Conservation (phyloP, 257 asterid genomes). For the Knoxia roxburghii region DNA sequence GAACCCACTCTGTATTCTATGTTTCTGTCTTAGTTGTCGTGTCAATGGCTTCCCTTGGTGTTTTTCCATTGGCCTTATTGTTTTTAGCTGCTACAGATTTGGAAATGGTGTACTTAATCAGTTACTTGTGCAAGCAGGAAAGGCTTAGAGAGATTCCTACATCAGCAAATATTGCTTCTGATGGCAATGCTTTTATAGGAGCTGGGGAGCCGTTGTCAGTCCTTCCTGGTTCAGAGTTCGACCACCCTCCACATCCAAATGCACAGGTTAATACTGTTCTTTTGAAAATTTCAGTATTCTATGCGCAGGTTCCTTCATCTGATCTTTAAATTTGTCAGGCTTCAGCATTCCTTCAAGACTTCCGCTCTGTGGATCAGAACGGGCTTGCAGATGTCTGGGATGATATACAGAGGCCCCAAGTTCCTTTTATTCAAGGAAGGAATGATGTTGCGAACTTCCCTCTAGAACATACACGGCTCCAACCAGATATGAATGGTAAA, state of each 20-base stretch:
- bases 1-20: neutral
- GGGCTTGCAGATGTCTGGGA: slow-evolving; percentile 90
- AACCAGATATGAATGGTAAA: slow-evolving; percentile 68
- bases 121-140: slow-evolving; percentile 47
- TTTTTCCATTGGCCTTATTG: neutral
- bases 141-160: slow-evolving; percentile 90
- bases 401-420: slow-evolving; percentile 77
- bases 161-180: slow-evolving; percentile 50
- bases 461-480: slow-evolving; percentile 46
- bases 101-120: neutral
- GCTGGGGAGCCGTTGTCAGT: slow-evolving; percentile 55
- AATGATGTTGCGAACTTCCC: slow-evolving; percentile 48
- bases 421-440: slow-evolving; percentile 44
- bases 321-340: slow-evolving; percentile 42
- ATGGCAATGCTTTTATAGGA: slow-evolving; percentile 57
- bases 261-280: slow-evolving; percentile 52
- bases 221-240: slow-evolving; percentile 88
- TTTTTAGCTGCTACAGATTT: neutral
- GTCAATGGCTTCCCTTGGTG: neutral
- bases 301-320: slow-evolving; percentile 9
- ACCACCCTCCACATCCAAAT: slow-evolving; percentile 54
- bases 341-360: slow-evolving; percentile 77
- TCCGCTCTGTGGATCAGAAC: slow-evolving; percentile 66
- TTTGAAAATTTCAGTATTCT: neutral
- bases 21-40: neutral